Conservation (phyloP, 2,329 filamentous ascomycete species). For the Colletotrichum sp. region DNA sequence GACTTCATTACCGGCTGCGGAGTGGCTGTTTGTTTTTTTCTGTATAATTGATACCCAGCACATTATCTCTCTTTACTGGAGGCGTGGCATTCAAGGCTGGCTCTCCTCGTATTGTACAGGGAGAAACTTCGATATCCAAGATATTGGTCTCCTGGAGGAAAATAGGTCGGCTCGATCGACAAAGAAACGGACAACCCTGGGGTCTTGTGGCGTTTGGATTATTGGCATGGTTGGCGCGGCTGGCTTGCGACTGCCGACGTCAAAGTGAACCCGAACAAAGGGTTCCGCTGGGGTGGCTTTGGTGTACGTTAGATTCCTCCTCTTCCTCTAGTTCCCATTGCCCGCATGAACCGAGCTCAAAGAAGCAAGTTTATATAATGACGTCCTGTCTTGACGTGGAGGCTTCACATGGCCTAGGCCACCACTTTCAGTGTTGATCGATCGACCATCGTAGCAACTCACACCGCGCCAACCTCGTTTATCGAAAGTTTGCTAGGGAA, state of each 20-base stretch:
- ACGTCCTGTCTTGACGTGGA: neutral
- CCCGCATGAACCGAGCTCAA: neutral
- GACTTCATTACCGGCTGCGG: neutral
- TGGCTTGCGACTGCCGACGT: neutral
- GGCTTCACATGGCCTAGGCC: neutral
- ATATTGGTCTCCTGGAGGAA: neutral
- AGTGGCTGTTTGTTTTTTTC: neutral
- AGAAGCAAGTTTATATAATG: neutral
- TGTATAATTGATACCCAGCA: slow-evolving; percentile 22
- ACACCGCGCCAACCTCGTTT: neutral
- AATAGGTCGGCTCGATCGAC: neutral
- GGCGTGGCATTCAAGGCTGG: neutral
- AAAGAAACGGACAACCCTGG: neutral
- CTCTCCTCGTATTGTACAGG: neutral
- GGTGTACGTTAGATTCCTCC: neutral
- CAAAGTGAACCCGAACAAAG: neutral
- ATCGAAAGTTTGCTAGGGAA: neutral
- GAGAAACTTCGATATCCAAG: neutral
- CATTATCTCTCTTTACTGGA: neutral
- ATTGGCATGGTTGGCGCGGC: neutral
- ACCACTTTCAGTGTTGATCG: neutral
- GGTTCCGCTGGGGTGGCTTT: neutral
- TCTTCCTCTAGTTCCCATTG: neutral
- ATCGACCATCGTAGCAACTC: neutral
- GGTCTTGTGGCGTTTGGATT: neutral